Percentiles rank a stretch among this genome's conserved stretches.
Evolutionary conservation across 1,284 basidiomycete genomes (phyloP).

Genomic region (Ustilago curta): DNA sequence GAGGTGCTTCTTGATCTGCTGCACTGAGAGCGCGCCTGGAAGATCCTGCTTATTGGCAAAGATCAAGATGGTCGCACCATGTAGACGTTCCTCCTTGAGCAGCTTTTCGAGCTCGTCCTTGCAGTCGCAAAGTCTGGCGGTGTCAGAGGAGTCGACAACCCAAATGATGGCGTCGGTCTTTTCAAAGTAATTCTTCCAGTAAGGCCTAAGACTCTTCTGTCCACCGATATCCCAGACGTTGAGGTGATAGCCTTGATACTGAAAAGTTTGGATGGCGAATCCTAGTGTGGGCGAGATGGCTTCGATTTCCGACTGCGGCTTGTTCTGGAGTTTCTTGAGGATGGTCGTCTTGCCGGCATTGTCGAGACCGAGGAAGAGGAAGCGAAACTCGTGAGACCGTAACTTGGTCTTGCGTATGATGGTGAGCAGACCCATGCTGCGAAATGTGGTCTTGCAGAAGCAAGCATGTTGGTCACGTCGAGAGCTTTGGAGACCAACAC

Average conservation of each 20-base stretch:
- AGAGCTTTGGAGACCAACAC: neutral
- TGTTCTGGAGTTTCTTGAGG: conserved; percentile 89
- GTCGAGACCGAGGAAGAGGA: conserved; percentile 98
- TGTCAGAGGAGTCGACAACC: conserved; percentile 96
- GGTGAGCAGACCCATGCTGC: conserved; percentile 81
- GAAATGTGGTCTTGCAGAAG: neutral
- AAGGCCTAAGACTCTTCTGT: conserved; percentile 91
- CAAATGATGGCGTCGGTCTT: conserved; percentile 97
- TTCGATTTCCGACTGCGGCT: conserved; percentile 78
- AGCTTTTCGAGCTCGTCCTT: conserved; percentile 85
- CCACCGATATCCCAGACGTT: conserved; percentile 89
- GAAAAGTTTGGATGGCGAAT: conserved; percentile 98
- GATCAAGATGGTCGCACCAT: conserved; percentile 92
- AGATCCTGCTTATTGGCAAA: conserved; percentile 99
- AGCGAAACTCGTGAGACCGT: conserved; percentile 81
- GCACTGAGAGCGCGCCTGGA: conserved; percentile 82
- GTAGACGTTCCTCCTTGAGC: conserved; percentile 90
- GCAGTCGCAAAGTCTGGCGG: conserved; percentile 88
- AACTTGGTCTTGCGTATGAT: conserved; percentile 93
- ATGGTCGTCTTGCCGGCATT: conserved; percentile 99
- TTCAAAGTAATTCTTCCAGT: conserved; percentile 99
- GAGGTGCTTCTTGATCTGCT: conserved; percentile 77
- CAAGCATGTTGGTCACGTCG: neutral
- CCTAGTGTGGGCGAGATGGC: conserved; percentile 86
- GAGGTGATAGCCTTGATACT: conserved; percentile 80